Percentiles rank a stretch among this genome's conserved stretches.
Evolutionary conservation across 2,329 filamentous ascomycete genomes (phyloP).

Genomic region (Neobulgaria alba): DNA sequence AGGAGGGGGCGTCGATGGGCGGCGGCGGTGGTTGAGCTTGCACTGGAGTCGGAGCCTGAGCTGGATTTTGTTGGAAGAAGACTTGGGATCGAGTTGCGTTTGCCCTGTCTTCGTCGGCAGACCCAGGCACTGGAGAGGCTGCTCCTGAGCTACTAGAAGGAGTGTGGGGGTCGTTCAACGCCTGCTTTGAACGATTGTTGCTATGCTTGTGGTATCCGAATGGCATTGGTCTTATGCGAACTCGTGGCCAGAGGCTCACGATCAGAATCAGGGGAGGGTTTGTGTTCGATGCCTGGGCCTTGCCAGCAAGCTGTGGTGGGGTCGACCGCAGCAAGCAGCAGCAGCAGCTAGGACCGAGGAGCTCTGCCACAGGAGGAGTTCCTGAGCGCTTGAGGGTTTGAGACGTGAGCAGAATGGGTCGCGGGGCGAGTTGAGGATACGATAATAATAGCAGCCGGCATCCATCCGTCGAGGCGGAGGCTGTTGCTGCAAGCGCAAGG

Average conservation of each 20-base stretch:
- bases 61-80: no score
- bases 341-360: neutral
- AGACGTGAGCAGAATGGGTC: conserved; percentile 4
- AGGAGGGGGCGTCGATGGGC: conserved; percentile 11
- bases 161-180: conserved; percentile 22
- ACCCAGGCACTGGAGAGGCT: neutral
- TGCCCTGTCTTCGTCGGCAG: conserved; percentile 8
- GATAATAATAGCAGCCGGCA: conserved; percentile 18
- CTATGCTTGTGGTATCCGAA: conserved; percentile 24
- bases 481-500: conserved; percentile 5
- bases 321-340: neutral
- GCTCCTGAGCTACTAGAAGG: conserved; percentile 6
- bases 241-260: conserved; percentile 23
- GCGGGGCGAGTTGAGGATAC: conserved; percentile 2
- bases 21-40: conserved; percentile 6
- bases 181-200: conserved; percentile 29
- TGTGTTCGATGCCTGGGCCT: conserved; percentile 4
- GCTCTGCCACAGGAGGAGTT: conserved; percentile 2
- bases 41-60: no score
- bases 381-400: conserved; percentile 7
- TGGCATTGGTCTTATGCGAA: conserved; percentile 24
- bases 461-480: conserved; percentile 2
- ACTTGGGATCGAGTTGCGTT: conserved; percentile 12
- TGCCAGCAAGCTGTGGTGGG: conserved; percentile 3
- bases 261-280: conserved; percentile 9